Percentiles rank a stretch among this genome's conserved stretches.
Conservation (phyloP, 257 asterid genomes). For the Lycium ferocissimum region DNA sequence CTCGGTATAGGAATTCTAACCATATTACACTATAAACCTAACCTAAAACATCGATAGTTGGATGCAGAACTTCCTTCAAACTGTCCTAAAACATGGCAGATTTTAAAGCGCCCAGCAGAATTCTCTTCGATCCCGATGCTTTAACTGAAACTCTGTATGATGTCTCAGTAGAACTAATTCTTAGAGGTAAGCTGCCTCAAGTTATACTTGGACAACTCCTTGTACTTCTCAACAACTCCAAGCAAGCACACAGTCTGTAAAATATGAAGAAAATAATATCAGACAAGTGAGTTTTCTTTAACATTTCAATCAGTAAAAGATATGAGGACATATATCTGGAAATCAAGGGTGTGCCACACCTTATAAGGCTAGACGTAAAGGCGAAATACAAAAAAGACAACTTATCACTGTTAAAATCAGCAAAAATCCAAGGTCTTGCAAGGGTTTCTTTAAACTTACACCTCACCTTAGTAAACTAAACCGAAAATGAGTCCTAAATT, state of each 20-base stretch:
- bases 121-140: not conserved
- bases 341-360: not conserved
- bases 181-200: constrained; percentile 81
- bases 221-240: constrained; percentile 93
- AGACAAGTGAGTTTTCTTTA: not conserved
- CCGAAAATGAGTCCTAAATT: not conserved
- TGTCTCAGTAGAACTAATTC: not conserved
- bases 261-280: not conserved
- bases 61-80: not conserved
- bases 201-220: constrained; percentile 90
- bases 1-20: not conserved
- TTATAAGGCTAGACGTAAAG: not conserved
- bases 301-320: not conserved
- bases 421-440: not conserved
- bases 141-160: not conserved
- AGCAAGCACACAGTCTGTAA: constrained; percentile 92
- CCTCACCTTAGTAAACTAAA: not conserved
- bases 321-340: not conserved
- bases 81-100: not conserved
- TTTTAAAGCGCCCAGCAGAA: not conserved
- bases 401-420: not conserved
- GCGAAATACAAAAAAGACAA: not conserved
- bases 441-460: not conserved
- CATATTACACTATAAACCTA: not conserved
- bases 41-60: constrained; percentile 6